A percentile compares a stretch with the other conserved stretches of the same genome.
Conservation (phyloP, 2,329 filamentous ascomycete genomes). For the Penicillium expansum region DNA sequence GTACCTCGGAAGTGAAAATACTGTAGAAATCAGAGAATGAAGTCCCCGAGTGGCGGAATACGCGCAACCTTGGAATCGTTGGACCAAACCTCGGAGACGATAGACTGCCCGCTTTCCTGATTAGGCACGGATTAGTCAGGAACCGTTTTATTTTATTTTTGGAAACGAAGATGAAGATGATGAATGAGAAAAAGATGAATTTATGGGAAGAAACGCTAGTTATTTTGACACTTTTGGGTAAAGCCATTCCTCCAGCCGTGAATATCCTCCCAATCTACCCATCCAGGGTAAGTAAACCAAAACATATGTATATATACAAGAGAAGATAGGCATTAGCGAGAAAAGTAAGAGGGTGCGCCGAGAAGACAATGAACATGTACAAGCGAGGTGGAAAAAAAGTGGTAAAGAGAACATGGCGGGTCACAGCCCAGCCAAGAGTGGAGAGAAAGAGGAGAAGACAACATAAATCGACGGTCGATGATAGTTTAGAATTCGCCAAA, state of each 20-base stretch:
- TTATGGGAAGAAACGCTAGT: conserved; percentile 8
- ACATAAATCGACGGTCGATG: neutral
- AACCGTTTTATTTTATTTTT: neutral
- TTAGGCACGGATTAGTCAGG: neutral
- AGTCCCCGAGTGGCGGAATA: neutral
- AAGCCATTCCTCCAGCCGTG: conserved; percentile 13
- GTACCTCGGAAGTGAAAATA: neutral
- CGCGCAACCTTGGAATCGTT: neutral
- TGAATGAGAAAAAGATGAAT: neutral
- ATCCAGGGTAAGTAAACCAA: conserved; percentile 22
- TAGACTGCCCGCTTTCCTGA: neutral
- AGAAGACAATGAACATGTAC: conserved; percentile 21
- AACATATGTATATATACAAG: conserved; percentile 27
- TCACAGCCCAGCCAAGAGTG: conserved; percentile 18
- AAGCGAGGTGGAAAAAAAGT: conserved; percentile 12
- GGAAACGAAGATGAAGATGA: neutral
- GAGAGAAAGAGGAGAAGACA: conserved; percentile 14
- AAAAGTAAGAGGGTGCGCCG: conserved; percentile 9
- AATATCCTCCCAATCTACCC: conserved; percentile 18
- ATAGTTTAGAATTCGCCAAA: conserved; percentile 66
- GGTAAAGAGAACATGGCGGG: conserved; percentile 12
- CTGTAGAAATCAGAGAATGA: neutral
- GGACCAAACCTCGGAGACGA: neutral
- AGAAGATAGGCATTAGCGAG: conserved; percentile 19
- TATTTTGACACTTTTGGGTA: conserved; percentile 13